These are phyloP conservation scores for Citeromyces siamensis DNA, from an alignment of 1,139 yeast species.

Conservation along the genomic window DNA sequence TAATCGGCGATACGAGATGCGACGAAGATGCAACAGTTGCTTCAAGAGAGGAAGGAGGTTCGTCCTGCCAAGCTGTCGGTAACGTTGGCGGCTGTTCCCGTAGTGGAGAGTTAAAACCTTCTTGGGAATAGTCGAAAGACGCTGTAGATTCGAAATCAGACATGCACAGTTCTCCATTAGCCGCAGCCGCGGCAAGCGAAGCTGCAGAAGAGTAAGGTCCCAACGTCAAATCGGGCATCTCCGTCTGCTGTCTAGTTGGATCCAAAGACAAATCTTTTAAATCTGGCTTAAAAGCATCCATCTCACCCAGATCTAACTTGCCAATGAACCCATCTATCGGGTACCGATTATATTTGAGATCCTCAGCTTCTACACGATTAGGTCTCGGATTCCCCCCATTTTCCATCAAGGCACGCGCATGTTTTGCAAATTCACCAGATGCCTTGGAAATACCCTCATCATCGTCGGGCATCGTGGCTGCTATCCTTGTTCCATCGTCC, in stretches of 20 bases:
- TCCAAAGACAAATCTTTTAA: conserved; percentile 6
- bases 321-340: background rate
- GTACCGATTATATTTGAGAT: background rate
- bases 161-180: conserved; percentile 15
- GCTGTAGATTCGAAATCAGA: conserved; percentile 12
- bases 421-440: conserved; percentile 6
- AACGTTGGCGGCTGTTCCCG: conserved; percentile 4
- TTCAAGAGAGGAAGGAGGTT: conserved; percentile 4
- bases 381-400: conserved; percentile 7
- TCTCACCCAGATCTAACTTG: conserved; percentile 2
- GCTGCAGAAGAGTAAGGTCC: conserved; percentile 18
- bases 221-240: conserved; percentile 10
- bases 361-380: conserved; percentile 8
- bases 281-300: conserved; percentile 2
- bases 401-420: conserved; percentile 5
- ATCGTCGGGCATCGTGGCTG: conserved; percentile 9
- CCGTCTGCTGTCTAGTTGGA: conserved; percentile 7
- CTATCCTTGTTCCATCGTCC: conserved; percentile 22
- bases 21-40: conserved; percentile 5
- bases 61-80: conserved; percentile 1
- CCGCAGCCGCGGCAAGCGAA: conserved; percentile 16
- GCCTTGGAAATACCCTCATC: conserved; percentile 7
- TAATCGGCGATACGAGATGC: conserved; percentile 6
- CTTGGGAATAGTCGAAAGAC: conserved; percentile 5
- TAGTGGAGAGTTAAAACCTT: conserved; percentile 5